Percentiles rank a stretch among this genome's conserved stretches.
Evolutionary conservation across 2,329 filamentous ascomycete species (phyloP).

Genomic region (Fusarium haematococcum): DNA sequence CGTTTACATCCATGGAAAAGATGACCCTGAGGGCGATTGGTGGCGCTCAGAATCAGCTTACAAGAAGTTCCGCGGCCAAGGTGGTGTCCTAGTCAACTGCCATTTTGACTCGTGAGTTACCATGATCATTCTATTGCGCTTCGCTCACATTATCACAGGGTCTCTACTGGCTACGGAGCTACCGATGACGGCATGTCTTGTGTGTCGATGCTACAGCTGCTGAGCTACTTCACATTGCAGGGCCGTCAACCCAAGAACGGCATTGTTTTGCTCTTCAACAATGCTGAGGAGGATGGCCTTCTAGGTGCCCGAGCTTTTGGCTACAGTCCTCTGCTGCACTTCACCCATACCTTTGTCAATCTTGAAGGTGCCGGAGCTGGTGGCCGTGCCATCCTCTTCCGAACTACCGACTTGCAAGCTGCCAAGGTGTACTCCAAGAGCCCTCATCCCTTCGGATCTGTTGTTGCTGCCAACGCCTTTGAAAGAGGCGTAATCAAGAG

Average conservation of each 20-base stretch:
- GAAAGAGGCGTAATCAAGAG: conserved; percentile 82
- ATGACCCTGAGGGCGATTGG: conserved; percentile 80
- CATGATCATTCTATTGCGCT: too few species aligned
- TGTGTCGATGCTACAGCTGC: conserved; percentile 84
- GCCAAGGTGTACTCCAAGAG: conserved; percentile 80
- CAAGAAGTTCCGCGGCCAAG: conserved; percentile 66
- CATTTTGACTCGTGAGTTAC: conserved; percentile 82
- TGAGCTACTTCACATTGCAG: conserved; percentile 84
- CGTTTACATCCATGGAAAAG: conserved; percentile 86
- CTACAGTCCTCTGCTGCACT: conserved; percentile 82
- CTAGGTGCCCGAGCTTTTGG: conserved; percentile 89
- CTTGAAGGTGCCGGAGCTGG: conserved; percentile 95
- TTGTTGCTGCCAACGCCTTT: conserved; percentile 87
- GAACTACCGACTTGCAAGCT: conserved; percentile 87
- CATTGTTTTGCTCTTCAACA: conserved; percentile 89
- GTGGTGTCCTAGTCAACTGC: conserved; percentile 91
- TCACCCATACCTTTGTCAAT: conserved; percentile 91
- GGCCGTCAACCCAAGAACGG: conserved; percentile 81
- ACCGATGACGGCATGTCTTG: conserved; percentile 95
- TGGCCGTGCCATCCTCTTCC: conserved; percentile 87
- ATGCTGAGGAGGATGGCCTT: conserved; percentile 93
- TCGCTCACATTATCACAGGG: conserved; percentile 61
- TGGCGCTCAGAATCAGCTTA: conserved; percentile 66
- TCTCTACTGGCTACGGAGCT: conserved; percentile 90
- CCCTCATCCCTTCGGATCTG: conserved; percentile 83